Percentiles rank a stretch among this genome's conserved stretches.
Conservation (phyloP, 169 alveolate species). For the Eimeria falciformis region DNA sequence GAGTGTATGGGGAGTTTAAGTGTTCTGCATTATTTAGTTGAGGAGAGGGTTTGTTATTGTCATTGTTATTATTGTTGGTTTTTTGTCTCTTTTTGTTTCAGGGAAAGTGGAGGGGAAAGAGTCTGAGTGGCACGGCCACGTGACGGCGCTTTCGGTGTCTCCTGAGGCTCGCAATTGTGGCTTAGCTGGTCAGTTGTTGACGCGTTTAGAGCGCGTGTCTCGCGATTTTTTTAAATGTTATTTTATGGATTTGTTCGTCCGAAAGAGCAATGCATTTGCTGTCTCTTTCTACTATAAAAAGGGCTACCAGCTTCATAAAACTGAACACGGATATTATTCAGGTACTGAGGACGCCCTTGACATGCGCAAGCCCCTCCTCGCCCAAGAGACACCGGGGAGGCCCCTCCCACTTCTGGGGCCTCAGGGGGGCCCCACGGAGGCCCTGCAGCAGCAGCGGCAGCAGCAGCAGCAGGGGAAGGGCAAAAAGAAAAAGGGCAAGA, state of each 20-base stretch:
- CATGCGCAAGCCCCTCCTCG: constrained; percentile 84
- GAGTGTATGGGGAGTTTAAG: background rate
- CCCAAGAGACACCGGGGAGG: too few species aligned
- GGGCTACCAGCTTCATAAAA: constrained; percentile 92
- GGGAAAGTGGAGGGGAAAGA: constrained; percentile 93
- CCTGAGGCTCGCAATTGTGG: constrained; percentile 94
- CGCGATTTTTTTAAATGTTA: constrained; percentile 89
- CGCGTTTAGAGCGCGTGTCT: constrained; percentile 92
- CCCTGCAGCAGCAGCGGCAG: background rate
- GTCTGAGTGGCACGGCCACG: constrained; percentile 97
- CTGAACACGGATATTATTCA: constrained; percentile 91
- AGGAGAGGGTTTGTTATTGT: too few species aligned
- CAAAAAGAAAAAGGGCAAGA: background rate
- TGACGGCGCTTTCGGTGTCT: constrained; percentile 96
- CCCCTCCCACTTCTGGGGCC: too few species aligned
- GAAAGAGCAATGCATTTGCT: constrained; percentile 94
- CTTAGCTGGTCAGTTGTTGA: constrained; percentile 94
- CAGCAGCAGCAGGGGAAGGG: constrained; percentile 11
- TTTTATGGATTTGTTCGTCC: constrained; percentile 95
- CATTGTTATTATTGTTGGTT: too few species aligned
- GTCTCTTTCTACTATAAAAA: constrained; percentile 91
- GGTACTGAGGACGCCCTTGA: constrained; percentile 94
- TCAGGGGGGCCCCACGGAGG: too few species aligned
- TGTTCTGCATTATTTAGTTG: too few species aligned
- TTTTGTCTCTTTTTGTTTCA: background rate